Base-by-base conservation (phyloP, 108 stramenopile genomes). In the Fragilariopsis cylindrus region DNA sequence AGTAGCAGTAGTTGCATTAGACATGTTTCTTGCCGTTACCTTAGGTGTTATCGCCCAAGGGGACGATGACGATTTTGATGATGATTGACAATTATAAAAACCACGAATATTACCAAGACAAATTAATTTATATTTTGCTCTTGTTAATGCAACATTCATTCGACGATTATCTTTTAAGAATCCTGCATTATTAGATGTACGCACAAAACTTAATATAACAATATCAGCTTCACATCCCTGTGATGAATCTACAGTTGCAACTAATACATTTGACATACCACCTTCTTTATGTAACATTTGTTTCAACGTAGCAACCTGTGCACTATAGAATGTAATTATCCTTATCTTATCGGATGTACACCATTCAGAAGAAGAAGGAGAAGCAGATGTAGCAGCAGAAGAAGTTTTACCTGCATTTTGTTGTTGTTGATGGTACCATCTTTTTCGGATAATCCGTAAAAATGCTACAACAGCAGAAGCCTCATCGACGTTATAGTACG, bases 191-290 rank as follows among this genome's bases (percentile, higher is more conserved):
- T 83, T 75, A 1, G 42, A 57, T 71, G 91, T 96, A 62, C 94
- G 80, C 11, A 96, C 96, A 53, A 96, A 80, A 9, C 95, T 96
- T 19, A 96, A 66, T 30, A 98, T 82, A 15, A 96, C 90, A 7
- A 83, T 88, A 40, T 83, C 73, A 71, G 95, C 95, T 82, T 98
- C 97, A 67, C 93, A 67, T 4, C 97, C 97, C 75, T 98, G 97
- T 70, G 87, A 96, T 39, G 85, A 69, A 80, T 98, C 97, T 45
- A 98, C 90, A n/a, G 97, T 98, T 11, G 85, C 82, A 43, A 93
- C 90, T 6, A 84, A 47, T 7, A 87, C 84, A 3, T 73, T 42
- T n/a, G 63, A 57, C 5, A 87, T 48, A 60, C 69, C 45, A 67
- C 82, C 79, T 21, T 79, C 70, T 40, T 41, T 70, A 18, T 13